These are phyloP conservation scores for Solanum piurae DNA, from an alignment of 257 asterid genomes.

Conservation along the genomic window DNA sequence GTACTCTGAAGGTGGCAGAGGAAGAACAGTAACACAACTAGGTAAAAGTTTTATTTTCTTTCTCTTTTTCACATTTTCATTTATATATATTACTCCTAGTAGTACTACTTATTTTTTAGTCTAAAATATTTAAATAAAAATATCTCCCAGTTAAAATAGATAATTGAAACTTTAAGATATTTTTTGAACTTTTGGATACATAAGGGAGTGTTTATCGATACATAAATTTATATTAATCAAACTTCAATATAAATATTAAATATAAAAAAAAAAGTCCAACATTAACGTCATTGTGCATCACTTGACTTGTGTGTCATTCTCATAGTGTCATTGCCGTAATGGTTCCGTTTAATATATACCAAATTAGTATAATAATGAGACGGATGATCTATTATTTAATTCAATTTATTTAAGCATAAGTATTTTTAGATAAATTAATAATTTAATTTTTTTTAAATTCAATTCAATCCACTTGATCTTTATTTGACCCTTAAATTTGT, in stretches of 20 bases:
- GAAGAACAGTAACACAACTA: background rate
- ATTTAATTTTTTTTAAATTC: background rate
- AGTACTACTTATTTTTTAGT: too few relatives aligned
- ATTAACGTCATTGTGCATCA: background rate
- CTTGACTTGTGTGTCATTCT: background rate
- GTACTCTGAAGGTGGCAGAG: background rate
- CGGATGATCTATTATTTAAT: background rate
- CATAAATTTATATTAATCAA: too few relatives aligned
- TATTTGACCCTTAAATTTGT: background rate
- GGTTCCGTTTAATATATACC: background rate
- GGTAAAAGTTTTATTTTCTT: background rate
- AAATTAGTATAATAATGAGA: background rate
- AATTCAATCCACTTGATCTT: too few relatives aligned
- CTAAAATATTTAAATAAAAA: background rate
- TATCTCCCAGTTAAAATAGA: background rate
- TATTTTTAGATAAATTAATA: background rate
- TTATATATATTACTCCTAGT: background rate
- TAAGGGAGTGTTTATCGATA: too few relatives aligned
- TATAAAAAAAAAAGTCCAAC: background rate
- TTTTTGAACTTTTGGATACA: background rate
- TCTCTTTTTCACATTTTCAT: background rate
- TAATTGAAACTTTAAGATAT: background rate
- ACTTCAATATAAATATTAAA: too few relatives aligned
- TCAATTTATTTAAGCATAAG: background rate
- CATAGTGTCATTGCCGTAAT: background rate